Percentiles rank a stretch among this genome's conserved stretches.
phyloP scores from a whole-genome alignment of 129 eudicot genomes.

The Helianthus tuberosus region DNA sequence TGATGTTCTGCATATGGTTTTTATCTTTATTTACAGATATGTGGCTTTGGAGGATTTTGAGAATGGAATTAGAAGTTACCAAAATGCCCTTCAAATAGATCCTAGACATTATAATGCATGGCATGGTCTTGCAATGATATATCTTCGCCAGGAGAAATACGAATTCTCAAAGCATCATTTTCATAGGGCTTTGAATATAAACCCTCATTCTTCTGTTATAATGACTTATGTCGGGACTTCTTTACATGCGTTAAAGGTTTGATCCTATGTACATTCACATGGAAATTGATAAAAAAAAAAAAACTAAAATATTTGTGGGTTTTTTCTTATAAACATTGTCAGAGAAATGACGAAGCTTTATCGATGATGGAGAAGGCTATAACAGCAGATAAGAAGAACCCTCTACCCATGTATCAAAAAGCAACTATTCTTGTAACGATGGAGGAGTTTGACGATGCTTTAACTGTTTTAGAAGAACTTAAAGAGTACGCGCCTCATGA shows the following conservation, averaged over 20 bases:
- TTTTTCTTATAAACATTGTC: constrained; percentile 20
- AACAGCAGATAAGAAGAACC: constrained; percentile 91
- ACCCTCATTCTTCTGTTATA: constrained; percentile 89
- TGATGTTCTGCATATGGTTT: neutral
- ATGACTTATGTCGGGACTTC: constrained; percentile 97
- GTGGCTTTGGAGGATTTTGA: constrained; percentile 97
- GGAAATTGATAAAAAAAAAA: neutral
- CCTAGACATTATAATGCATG: constrained; percentile 96
- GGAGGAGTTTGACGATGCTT: constrained; percentile 73
- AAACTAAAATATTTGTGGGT: neutral
- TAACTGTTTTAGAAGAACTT: constrained; percentile 89
- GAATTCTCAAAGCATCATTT: constrained; percentile 98
- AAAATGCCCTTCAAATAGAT: constrained; percentile 82
- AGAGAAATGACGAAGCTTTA: constrained; percentile 86
- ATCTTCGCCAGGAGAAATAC: constrained; percentile 93
- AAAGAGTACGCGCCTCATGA: constrained; percentile 94
- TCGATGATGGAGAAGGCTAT: constrained; percentile 89
- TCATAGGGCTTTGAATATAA: constrained; percentile 75
- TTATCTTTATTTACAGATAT: constrained; percentile 46
- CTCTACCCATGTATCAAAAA: constrained; percentile 96
- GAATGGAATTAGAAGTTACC: constrained; percentile 86
- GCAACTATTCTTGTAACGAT: constrained; percentile 87
- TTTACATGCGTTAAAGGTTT: constrained; percentile 85
- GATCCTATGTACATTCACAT: constrained; percentile 11
- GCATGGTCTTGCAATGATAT: constrained; percentile 99